phyloP scores from a whole-genome alignment of 805 yeast species.

The Lachancea waltii region DNA sequence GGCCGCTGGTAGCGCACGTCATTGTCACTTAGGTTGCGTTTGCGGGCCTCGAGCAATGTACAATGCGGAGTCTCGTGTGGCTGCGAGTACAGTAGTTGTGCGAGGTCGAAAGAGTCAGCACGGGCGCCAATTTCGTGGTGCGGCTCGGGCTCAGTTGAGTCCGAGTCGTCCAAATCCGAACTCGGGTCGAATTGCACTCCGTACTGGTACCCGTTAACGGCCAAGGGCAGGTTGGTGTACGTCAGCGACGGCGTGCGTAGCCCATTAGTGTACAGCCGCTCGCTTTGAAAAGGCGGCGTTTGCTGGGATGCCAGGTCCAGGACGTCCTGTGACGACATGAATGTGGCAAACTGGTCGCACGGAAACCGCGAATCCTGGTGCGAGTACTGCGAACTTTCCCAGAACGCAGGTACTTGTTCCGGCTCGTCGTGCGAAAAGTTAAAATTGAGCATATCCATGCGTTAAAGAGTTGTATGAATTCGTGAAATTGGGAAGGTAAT shows the following conservation, averaged over 20 bases:
- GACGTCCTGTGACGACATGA: slow-evolving; percentile 9
- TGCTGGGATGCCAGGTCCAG: slow-evolving; percentile 2
- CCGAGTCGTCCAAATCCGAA: not conserved
- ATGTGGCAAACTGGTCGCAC: slow-evolving; percentile 3
- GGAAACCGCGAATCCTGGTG: not conserved
- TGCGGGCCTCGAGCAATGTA: not conserved
- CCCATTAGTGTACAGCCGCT: slow-evolving; percentile 4
- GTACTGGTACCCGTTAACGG: not conserved
- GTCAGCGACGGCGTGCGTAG: not conserved
- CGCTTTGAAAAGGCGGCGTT: not conserved
- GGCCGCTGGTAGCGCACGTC: not conserved
- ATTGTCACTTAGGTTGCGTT: not conserved
- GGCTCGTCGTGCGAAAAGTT: not conserved
- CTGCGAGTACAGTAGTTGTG: not conserved
- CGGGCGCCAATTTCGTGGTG: not conserved
- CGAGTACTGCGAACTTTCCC: slow-evolving; percentile 2
- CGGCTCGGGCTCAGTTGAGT: not conserved
- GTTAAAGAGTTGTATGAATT: too few species aligned
- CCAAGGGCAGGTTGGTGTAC: not conserved
- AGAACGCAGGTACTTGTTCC: slow-evolving; percentile 6
- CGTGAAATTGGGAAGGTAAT: too few species aligned
- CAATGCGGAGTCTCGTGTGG: not conserved
- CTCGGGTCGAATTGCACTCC: not conserved
- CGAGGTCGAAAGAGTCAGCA: not conserved
- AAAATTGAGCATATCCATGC: too few species aligned